These are phyloP conservation scores for Agaricus blazei DNA, from an alignment of 768 basidiomycete species.

Conservation along the genomic window DNA sequence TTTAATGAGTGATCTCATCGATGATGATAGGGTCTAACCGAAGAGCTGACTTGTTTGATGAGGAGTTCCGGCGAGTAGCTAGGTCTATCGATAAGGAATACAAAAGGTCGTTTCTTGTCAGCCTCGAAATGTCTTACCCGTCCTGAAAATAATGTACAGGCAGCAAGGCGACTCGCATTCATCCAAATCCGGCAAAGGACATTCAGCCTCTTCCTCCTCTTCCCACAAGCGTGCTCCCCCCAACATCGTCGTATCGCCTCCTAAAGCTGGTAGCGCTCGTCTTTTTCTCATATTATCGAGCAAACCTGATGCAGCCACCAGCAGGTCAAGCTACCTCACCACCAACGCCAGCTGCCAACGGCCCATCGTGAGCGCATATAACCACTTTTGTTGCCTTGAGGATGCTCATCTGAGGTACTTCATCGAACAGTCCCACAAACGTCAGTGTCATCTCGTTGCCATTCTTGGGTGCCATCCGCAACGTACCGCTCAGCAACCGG, in stretches of 20 bases:
- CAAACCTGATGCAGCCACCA: not conserved
- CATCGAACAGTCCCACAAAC: slow-evolving; percentile 33
- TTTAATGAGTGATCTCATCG: not conserved
- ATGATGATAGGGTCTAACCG: slow-evolving; percentile 17
- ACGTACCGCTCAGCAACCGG: slow-evolving; percentile 43
- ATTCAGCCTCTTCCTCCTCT: slow-evolving; percentile 7
- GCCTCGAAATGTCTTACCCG: not conserved
- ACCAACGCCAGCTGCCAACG: not conserved
- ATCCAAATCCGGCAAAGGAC: slow-evolving; percentile 4
- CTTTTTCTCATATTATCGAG: not conserved
- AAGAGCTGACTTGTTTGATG: slow-evolving; percentile 30
- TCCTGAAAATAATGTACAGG: slow-evolving; percentile 2
- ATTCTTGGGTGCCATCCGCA: slow-evolving; percentile 38
- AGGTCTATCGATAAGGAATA: slow-evolving; percentile 38
- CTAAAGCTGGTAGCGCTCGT: not conserved
- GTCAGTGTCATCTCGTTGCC: slow-evolving; percentile 48
- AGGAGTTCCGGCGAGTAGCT: slow-evolving; percentile 36
- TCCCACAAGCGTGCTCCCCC: not conserved
- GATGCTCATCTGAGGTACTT: slow-evolving; percentile 14
- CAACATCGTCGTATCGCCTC: slow-evolving; percentile 7
- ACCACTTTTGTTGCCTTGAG: not conserved
- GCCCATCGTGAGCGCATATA: slow-evolving; percentile 2
- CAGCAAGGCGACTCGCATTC: slow-evolving; percentile 2
- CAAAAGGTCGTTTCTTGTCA: slow-evolving; percentile 22
- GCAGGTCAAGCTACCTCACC: not conserved